Conservation (phyloP, 805 yeast species). For the Saccharomycopsis malanga region DNA sequence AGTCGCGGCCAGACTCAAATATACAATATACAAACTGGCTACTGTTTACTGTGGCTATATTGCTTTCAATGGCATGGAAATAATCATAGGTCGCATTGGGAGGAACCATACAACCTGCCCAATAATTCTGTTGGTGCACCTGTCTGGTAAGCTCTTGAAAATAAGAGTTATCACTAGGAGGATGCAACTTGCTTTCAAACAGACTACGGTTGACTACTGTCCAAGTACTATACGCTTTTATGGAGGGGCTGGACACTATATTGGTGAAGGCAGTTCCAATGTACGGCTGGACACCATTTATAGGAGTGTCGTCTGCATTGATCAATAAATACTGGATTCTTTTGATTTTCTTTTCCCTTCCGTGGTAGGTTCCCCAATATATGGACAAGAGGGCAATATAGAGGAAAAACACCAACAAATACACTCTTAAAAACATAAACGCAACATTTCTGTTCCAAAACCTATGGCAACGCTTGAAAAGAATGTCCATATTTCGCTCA, state of each 20-base stretch:
- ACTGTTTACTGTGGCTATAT: background rate
- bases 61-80: background rate
- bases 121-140: slow-evolving; percentile 13
- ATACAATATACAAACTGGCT: slow-evolving; percentile 6
- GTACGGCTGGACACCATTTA: slow-evolving; percentile 7
- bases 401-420: slow-evolving; percentile 9
- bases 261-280: slow-evolving; percentile 3
- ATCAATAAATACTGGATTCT: slow-evolving; percentile 13
- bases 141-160: slow-evolving; percentile 5
- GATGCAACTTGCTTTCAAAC: background rate
- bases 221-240: slow-evolving; percentile 13
- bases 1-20: slow-evolving; percentile 14
- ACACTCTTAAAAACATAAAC: slow-evolving; percentile 14
- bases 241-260: background rate
- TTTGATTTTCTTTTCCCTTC: slow-evolving; percentile 4
- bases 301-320: slow-evolving; percentile 8
- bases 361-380: slow-evolving; percentile 18
- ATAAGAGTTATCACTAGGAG: slow-evolving; percentile 1
- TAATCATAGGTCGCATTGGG: slow-evolving; percentile 13
- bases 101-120: slow-evolving; percentile 19
- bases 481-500: too few relatives aligned
- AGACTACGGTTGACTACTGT: slow-evolving; percentile 3
- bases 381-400: slow-evolving; percentile 16
- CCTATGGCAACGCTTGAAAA: too few relatives aligned
- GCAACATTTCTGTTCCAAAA: slow-evolving; percentile 16